Evolutionary conservation across 352 stramenopile genomes (phyloP).

Genomic region (Pythium inflatum): DNA sequence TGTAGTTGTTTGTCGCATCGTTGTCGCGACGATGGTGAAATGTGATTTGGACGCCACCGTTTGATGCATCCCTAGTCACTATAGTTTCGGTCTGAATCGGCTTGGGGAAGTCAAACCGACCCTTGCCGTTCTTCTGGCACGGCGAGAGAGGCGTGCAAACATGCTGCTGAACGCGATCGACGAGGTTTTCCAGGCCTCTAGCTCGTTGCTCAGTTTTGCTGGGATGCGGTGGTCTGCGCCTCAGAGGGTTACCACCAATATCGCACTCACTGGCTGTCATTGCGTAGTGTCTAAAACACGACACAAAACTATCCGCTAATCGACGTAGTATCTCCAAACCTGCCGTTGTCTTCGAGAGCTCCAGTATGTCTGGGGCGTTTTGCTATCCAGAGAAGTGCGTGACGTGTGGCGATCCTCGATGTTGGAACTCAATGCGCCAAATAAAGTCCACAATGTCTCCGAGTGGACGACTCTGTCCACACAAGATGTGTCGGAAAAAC

Average conservation of each 20-base stretch:
- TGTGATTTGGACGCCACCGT: background rate
- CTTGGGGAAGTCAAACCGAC: constrained; percentile 17
- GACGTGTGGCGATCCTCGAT: constrained; percentile 9
- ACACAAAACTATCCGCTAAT: background rate
- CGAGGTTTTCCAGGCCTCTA: background rate
- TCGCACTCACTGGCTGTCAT: too few relatives aligned
- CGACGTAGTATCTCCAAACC: background rate
- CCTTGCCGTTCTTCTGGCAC: background rate
- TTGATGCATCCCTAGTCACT: background rate
- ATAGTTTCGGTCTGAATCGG: background rate
- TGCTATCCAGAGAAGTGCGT: constrained; percentile 2
- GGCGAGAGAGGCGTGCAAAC: too few relatives aligned
- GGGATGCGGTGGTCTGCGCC: too few relatives aligned
- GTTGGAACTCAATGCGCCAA: constrained; percentile 8
- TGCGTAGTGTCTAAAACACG: background rate
- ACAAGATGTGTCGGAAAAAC: constrained; percentile 27
- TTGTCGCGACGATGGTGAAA: constrained; percentile 5
- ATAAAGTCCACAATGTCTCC: background rate
- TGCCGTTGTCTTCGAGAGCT: too few relatives aligned
- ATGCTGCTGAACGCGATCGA: constrained; percentile 18
- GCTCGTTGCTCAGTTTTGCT: too few relatives aligned
- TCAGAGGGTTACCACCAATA: too few relatives aligned
- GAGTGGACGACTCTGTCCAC: constrained; percentile 1
- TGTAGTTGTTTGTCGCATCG: constrained; percentile 10
- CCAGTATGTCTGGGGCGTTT: background rate